Conservation (phyloP, 257 asterid genomes). For the Leptodermis oblonga region DNA sequence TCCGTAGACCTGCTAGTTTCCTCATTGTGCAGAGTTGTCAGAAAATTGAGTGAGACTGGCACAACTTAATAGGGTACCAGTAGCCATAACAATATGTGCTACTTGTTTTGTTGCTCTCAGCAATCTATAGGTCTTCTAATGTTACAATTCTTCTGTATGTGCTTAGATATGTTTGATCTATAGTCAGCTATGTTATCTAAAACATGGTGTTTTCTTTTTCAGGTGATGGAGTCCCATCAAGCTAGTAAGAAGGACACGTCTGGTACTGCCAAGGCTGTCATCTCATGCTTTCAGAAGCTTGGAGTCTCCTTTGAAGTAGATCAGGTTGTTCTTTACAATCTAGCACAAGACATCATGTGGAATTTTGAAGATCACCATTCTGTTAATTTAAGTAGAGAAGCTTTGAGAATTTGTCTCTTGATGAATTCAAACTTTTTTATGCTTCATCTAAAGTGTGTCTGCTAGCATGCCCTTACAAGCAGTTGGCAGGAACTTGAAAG, state of each 20-base stretch:
- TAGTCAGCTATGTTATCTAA: not conserved
- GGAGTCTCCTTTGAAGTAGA: constrained; percentile 73
- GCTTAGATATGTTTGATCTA: not conserved
- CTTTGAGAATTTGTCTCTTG: not conserved
- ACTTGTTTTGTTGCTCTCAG: not conserved
- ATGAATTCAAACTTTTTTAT: not conserved
- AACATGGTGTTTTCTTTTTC: not conserved
- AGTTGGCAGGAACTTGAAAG: not conserved
- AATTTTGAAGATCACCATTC: not conserved
- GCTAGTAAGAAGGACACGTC: constrained; percentile 84
- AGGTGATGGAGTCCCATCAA: constrained; percentile 99
- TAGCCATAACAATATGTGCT: not conserved
- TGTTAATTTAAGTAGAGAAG: not conserved
- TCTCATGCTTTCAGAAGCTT: constrained; percentile 85
- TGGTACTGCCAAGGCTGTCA: constrained; percentile 95
- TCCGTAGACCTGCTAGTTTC: not conserved
- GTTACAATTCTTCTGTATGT: not conserved
- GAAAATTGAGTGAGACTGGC: not conserved
- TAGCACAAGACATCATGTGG: not conserved
- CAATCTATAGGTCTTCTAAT: not conserved
- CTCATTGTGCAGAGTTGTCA: not conserved
- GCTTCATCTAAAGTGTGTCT: not conserved
- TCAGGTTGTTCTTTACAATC: constrained; percentile 35
- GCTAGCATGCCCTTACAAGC: not conserved
- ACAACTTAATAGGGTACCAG: not conserved